A percentile compares a stretch with the other conserved stretches of the same genome.
These are phyloP conservation scores for Clonostachys rhizophaga DNA, from an alignment of 2,329 filamentous ascomycete species.

Conservation along the genomic window DNA sequence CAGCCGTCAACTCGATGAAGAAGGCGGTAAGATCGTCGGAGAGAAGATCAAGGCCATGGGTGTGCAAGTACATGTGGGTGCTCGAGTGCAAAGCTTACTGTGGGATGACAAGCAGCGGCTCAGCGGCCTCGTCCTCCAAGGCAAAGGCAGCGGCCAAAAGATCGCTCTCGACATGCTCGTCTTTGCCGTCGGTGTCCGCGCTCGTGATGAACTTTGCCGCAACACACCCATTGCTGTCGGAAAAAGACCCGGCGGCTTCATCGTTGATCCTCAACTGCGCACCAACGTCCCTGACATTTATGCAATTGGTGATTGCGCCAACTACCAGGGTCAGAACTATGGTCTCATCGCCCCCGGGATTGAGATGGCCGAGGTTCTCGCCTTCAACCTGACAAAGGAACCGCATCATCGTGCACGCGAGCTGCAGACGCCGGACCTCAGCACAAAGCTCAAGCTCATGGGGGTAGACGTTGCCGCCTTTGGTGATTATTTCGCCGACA, in stretches of 20 bases:
- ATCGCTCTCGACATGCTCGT: conserved; percentile 79
- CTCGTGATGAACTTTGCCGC: conserved; percentile 72
- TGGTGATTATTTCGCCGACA: conserved; percentile 88
- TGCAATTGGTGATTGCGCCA: conserved; percentile 87
- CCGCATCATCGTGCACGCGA: conserved; percentile 62
- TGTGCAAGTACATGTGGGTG: conserved; percentile 74
- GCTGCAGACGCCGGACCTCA: conserved; percentile 81
- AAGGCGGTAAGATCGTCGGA: conserved; percentile 77
- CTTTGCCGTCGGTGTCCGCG: conserved; percentile 83
- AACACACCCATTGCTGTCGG: conserved; percentile 68
- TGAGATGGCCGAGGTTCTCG: conserved; percentile 88
- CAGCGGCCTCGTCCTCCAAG: conserved; percentile 69
- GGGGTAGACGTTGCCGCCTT: conserved; percentile 91
- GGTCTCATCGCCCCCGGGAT: conserved; percentile 86
- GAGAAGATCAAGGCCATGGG: conserved; percentile 79
- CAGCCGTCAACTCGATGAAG: conserved; percentile 74
- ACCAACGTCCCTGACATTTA: conserved; percentile 74
- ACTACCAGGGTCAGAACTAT: conserved; percentile 82
- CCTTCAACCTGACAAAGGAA: conserved; percentile 86
- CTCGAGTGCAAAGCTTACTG: conserved; percentile 69
- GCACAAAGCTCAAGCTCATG: conserved; percentile 85
- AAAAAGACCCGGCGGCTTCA: conserved; percentile 64
- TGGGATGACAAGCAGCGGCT: conserved; percentile 65
- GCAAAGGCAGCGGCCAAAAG: conserved; percentile 58
- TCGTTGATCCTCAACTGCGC: conserved; percentile 61